Conservation (phyloP, 2,329 filamentous ascomycete species). For the Claviceps pusilla region DNA sequence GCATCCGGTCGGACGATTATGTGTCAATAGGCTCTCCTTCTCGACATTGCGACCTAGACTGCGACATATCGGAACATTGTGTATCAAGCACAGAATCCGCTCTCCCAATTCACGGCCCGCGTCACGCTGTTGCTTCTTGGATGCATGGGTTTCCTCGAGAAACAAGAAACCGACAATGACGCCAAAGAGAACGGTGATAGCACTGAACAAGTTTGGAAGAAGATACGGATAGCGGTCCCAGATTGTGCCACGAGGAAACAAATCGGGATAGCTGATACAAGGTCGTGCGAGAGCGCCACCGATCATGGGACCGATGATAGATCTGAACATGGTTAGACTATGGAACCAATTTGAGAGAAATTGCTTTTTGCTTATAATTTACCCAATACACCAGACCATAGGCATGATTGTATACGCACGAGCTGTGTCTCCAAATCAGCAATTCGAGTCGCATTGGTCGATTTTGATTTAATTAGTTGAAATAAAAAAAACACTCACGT, state of each 20-base stretch:
- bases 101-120: constrained; percentile 61
- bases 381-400: constrained; percentile 93
- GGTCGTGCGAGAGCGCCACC: constrained; percentile 82
- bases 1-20: constrained; percentile 50
- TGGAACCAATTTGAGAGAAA: not conserved
- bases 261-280: constrained; percentile 60
- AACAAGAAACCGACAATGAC: constrained; percentile 70
- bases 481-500: constrained; percentile 39
- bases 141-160: constrained; percentile 82
- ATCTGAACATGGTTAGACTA: constrained; percentile 31
- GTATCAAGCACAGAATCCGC: constrained; percentile 42
- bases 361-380: constrained; percentile 19
- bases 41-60: constrained; percentile 30
- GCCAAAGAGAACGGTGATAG: constrained; percentile 59
- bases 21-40: constrained; percentile 48
- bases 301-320: constrained; percentile 81
- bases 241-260: constrained; percentile 59
- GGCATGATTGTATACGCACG: constrained; percentile 96
- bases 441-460: not conserved
- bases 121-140: constrained; percentile 64
- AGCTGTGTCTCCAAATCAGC: constrained; percentile 30
- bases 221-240: constrained; percentile 84
- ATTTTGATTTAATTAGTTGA: too few relatives aligned
- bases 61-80: constrained; percentile 16
- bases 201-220: constrained; percentile 81